Base-by-base conservation (phyloP, 345 rosid genomes). In the Citrus glauca region DNA sequence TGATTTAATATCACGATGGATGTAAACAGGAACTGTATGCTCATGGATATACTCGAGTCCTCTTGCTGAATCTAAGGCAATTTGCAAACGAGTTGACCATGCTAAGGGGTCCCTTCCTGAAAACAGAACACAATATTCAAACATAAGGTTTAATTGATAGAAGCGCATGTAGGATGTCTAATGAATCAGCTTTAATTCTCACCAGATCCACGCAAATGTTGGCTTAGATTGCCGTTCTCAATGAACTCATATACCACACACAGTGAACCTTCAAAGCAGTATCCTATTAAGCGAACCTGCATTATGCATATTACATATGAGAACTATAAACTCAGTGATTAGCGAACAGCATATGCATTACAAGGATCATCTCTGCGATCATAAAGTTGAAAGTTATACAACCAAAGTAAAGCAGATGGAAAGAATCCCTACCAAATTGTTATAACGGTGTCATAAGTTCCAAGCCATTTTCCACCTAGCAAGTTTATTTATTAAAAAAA, bases 11-110 rank as follows among this genome's bases (percentile, higher is more conserved):
- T 96, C 98, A 6, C 98, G 92, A 72, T 96, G 99, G 70, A 96
- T 91, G 81, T 96, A 94, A 61, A 90, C 98, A n/a, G 99, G 97
- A 70, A 91, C 93, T 2, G 98, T 96, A 80, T 96, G 99, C 84
- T 96, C 97, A 61, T 96, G 99, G 78, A 94, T 96, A 73, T 94
- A 96, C 77, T 96, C 98, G 67, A 96, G 97, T 76, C 97, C 99
- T 86, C 98, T 89, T 16, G 99, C 99, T 69, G 99, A 92, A 83
- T 92, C 99, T 20, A 96, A 88, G 17, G 98, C 99, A 81, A 94
- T 94, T 86, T 96, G 97, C 85, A 96, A 89, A 83, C 99, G 84
- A 78, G 88, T 84, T 56, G 88, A 79, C 99, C 99, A 96, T 2
- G 95, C 82, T 77, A 94, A 78, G 9, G 98, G 88, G 2, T 96